Evolutionary conservation across 331 rosid species (phyloP).

Genomic region (Telfairia occidentalis): DNA sequence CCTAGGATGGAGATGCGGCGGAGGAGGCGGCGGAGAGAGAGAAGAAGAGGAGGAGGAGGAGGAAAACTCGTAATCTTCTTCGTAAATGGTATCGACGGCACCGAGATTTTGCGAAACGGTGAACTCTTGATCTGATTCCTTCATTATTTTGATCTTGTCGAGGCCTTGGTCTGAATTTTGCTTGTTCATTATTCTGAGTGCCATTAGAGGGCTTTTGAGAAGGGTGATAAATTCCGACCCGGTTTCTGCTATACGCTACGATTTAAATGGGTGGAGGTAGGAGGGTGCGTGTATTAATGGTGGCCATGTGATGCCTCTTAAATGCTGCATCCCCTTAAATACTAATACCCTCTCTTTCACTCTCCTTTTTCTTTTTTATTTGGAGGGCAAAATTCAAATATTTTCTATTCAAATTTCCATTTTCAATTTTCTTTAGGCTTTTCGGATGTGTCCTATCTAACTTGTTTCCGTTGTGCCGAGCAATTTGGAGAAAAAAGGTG

Average conservation of each 20-base stretch:
- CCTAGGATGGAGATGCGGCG: constrained; percentile 29
- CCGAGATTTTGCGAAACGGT: constrained; percentile 45
- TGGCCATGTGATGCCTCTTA: constrained; percentile 8
- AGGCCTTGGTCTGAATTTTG: not conserved
- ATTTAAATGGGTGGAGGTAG: not conserved
- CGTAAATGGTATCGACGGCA: constrained; percentile 65
- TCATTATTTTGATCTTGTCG: not conserved
- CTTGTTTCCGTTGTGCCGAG: not conserved
- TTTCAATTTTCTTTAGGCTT: not conserved
- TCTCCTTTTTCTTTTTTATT: not conserved
- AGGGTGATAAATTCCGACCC: not conserved
- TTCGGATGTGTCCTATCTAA: not conserved
- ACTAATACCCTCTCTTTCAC: not conserved
- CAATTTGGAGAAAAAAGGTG: not conserved
- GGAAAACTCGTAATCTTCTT: constrained; percentile 60
- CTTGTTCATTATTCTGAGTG: not conserved
- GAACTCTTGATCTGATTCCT: constrained; percentile 18
- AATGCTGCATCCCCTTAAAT: not conserved
- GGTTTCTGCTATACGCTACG: not conserved
- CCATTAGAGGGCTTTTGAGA: not conserved
- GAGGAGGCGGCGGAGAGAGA: constrained; percentile 58
- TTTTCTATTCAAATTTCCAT: not conserved
- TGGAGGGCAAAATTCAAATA: not conserved
- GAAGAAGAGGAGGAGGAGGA: constrained; percentile 44
- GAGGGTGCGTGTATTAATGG: constrained; percentile 10